Evolutionary conservation across 495 filamentous ascomycete genomes (phyloP).

Genomic region (Daldinia bambusicola): DNA sequence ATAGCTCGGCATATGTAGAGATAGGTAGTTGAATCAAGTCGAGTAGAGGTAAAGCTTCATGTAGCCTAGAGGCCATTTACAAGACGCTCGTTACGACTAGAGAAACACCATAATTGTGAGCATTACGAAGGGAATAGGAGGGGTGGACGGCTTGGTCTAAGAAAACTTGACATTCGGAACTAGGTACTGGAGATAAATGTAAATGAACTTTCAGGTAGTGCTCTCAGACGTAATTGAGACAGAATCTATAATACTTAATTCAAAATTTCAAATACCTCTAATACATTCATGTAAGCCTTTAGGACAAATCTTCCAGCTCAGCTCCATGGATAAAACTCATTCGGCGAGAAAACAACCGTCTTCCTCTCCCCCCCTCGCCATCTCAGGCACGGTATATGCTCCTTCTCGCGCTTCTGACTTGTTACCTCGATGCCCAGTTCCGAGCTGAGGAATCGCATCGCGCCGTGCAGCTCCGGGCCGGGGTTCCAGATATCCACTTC

Average conservation of each 20-base stretch:
- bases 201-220: background rate
- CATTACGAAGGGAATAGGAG: no score
- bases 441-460: conserved; percentile 13
- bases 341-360: conserved; percentile 10
- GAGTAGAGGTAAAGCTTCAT: no score
- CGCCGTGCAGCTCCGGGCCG: conserved; percentile 6
- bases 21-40: no score
- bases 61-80: no score
- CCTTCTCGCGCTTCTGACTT: conserved; percentile 21
- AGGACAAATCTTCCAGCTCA: conserved; percentile 12
- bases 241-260: background rate
- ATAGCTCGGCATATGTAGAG: no score
- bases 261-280: background rate
- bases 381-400: conserved; percentile 30
- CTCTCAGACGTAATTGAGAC: background rate
- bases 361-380: conserved; percentile 35
- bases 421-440: conserved; percentile 12
- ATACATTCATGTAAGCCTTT: background rate
- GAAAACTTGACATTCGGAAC: no score
- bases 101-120: no score
- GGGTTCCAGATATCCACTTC: conserved; percentile 36
- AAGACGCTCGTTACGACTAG: no score
- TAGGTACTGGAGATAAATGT: no score
- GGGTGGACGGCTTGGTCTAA: no score
- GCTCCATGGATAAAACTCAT: conserved; percentile 42